Evolutionary conservation across 768 basidiomycete species (phyloP).

Genomic region (Macrolepiota dolichaula): DNA sequence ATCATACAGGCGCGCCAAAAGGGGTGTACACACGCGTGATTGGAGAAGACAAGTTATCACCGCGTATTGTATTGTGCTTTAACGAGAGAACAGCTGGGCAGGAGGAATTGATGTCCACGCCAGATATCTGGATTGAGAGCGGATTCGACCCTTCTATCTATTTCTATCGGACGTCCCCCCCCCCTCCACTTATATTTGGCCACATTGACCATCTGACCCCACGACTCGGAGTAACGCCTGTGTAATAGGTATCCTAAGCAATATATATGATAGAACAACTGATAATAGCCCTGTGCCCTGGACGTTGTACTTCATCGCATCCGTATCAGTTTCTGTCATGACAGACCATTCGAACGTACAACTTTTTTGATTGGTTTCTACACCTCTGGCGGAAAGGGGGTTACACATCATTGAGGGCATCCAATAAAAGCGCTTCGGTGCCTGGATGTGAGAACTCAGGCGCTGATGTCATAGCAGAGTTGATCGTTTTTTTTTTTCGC

Average conservation of each 20-base stretch:
- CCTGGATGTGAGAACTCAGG: not conserved
- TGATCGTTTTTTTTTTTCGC: not conserved
- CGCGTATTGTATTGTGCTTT: not conserved
- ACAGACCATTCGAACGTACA: not conserved
- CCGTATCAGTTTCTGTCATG: not conserved
- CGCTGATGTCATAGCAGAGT: slow-evolving; percentile 5
- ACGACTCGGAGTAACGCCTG: not conserved
- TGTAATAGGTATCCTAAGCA: not conserved
- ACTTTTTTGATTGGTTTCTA: not conserved
- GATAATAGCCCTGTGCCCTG: too few species aligned
- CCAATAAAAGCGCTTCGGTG: not conserved
- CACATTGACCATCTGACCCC: not conserved
- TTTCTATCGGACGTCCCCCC: not conserved
- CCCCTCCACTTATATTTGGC: not conserved
- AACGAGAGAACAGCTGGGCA: too few species aligned
- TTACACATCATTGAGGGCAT: not conserved
- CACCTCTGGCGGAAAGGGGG: not conserved
- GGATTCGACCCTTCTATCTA: too few species aligned
- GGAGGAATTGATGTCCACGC: too few species aligned
- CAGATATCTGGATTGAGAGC: too few species aligned
- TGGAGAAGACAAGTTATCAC: too few species aligned
- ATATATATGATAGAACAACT: too few species aligned
- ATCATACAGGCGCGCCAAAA: not conserved
- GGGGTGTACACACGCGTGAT: too few species aligned
- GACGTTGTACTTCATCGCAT: too few species aligned